Conservation (phyloP, 345 rosid genomes). For the Alliaria petiolata region DNA sequence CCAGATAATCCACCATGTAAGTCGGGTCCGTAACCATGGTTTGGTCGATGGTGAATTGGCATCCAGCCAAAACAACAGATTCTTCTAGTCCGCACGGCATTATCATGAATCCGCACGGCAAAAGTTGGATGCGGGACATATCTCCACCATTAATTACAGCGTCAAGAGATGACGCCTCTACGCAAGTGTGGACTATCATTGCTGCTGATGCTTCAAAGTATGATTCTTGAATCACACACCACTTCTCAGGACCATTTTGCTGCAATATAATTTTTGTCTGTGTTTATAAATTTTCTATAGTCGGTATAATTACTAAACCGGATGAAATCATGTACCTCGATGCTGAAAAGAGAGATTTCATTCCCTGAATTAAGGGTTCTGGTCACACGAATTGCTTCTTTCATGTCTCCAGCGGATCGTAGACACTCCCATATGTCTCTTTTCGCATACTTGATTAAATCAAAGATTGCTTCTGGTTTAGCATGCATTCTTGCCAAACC, state of each 20-base stretch:
- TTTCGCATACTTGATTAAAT: slow-evolving; percentile 36
- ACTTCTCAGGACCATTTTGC: background rate
- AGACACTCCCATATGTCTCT: slow-evolving; percentile 44
- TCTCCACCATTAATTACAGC: too few species aligned
- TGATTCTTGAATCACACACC: slow-evolving; percentile 48
- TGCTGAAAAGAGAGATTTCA: slow-evolving; percentile 39
- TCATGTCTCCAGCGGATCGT: slow-evolving; percentile 26
- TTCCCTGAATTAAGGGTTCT: slow-evolving; percentile 37
- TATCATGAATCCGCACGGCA: slow-evolving; percentile 48
- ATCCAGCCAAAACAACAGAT: too few species aligned
- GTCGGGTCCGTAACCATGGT: slow-evolving; percentile 28
- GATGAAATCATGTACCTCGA: slow-evolving; percentile 28
- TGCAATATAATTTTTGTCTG: background rate
- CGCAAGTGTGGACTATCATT: slow-evolving; percentile 41
- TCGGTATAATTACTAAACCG: background rate
- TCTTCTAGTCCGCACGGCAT: slow-evolving; percentile 31
- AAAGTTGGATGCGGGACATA: slow-evolving; percentile 20
- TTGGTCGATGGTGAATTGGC: slow-evolving; percentile 31
- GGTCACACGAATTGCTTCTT: slow-evolving; percentile 32
- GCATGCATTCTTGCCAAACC: slow-evolving; percentile 48
- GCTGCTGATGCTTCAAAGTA: slow-evolving; percentile 42
- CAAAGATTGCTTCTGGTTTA: slow-evolving; percentile 35
- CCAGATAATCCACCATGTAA: slow-evolving; percentile 34
- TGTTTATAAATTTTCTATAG: background rate
- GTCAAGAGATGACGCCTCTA: too few species aligned